A percentile compares a stretch with the other conserved stretches of the same genome.
Evolutionary conservation across 139 green algal species (phyloP).

Genomic region (Coccomyxa sp.): DNA sequence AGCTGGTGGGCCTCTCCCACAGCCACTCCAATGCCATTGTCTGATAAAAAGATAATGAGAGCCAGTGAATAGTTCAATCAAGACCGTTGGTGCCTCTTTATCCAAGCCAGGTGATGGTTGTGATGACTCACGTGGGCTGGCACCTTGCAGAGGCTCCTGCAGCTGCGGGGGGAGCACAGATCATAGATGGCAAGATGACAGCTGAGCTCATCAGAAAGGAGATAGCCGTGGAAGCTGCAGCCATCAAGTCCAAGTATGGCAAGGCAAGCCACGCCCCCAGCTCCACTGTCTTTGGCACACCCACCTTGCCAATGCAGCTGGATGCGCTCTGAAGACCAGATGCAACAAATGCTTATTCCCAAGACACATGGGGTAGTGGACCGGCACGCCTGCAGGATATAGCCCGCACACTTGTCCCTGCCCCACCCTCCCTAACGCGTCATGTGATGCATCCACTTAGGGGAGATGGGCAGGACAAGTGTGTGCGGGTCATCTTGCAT

Average conservation of each 20-base stretch:
- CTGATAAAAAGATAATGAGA: neutral
- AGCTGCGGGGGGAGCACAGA: neutral
- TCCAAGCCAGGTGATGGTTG: too few relatives aligned
- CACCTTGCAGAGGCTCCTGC: neutral
- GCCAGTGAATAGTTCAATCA: neutral
- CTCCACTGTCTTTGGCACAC: too few relatives aligned
- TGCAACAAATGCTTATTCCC: too few relatives aligned
- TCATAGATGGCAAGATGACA: slow-evolving; percentile 88
- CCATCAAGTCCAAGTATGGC: slow-evolving; percentile 51
- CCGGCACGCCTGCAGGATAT: neutral
- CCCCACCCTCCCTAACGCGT: too few relatives aligned
- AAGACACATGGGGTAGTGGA: neutral
- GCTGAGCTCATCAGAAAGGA: slow-evolving; percentile 72
- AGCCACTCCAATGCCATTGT: neutral
- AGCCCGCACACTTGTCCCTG: too few relatives aligned
- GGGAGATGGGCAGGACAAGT: neutral
- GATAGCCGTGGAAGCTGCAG: slow-evolving; percentile 57
- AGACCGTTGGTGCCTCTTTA: too few relatives aligned
- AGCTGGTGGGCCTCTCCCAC: neutral
- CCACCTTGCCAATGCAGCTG: too few relatives aligned
- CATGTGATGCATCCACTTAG: neutral
- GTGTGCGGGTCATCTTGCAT: neutral
- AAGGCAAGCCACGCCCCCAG: slow-evolving; percentile 47
- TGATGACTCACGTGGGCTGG: neutral
- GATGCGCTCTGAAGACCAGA: too few relatives aligned